phyloP scores from a whole-genome alignment of 495 filamentous ascomycete genomes.

The Trichoderma orchidacearum region DNA sequence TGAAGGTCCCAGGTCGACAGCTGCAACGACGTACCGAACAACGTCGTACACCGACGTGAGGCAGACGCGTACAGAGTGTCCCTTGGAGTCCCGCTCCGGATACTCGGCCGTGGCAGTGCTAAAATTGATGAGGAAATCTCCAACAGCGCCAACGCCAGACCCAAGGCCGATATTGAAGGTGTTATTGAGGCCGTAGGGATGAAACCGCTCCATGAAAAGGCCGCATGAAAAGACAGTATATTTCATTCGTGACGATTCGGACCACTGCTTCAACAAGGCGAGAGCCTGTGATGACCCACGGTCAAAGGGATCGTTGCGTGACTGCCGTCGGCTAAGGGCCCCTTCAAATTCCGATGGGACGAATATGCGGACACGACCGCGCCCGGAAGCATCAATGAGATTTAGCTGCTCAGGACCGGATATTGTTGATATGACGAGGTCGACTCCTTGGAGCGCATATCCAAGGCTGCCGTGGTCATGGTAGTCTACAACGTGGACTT shows the following conservation, averaged over 20 bases:
- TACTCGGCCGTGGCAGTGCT: slow-evolving; percentile 41
- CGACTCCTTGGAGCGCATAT: slow-evolving; percentile 51
- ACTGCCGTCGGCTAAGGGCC: slow-evolving; percentile 25
- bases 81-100: slow-evolving; percentile 32
- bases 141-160: slow-evolving; percentile 34
- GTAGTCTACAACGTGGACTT: slow-evolving; percentile 54
- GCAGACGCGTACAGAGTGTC: slow-evolving; percentile 38
- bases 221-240: slow-evolving; percentile 60
- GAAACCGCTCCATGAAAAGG: slow-evolving; percentile 65
- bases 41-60: slow-evolving; percentile 58
- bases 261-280: slow-evolving; percentile 38
- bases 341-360: slow-evolving; percentile 69
- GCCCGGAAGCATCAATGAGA: slow-evolving; percentile 57
- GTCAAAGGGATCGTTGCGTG: slow-evolving; percentile 41
- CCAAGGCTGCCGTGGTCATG: slow-evolving; percentile 37
- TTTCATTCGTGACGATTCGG: slow-evolving; percentile 32
- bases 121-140: slow-evolving; percentile 52
- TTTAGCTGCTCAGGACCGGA: slow-evolving; percentile 49
- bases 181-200: slow-evolving; percentile 42
- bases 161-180: slow-evolving; percentile 35
- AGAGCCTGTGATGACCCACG: slow-evolving; percentile 34
- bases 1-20: slow-evolving; percentile 41
- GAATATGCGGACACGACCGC: slow-evolving; percentile 50
- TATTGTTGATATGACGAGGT: slow-evolving; percentile 64
- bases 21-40: slow-evolving; percentile 48